phyloP scores from a whole-genome alignment of 768 basidiomycete genomes.

The Boletus eberwhitei region DNA sequence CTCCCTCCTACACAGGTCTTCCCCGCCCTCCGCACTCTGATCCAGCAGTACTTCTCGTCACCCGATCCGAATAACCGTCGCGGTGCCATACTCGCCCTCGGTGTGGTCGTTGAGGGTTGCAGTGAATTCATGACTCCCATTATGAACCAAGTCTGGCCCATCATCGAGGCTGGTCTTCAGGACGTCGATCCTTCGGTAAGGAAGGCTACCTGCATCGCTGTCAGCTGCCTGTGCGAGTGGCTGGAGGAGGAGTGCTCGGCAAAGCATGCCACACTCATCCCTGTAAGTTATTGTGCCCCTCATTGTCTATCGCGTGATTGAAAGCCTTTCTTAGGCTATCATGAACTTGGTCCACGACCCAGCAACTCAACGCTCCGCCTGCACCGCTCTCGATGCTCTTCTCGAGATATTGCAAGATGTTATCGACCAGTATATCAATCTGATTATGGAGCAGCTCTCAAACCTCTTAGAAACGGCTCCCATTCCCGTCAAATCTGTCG shows the following conservation, averaged over 20 bases:
- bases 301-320: background rate
- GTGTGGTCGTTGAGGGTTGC: conserved; percentile 95
- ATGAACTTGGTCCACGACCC: conserved; percentile 88
- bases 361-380: conserved; percentile 87
- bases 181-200: conserved; percentile 84
- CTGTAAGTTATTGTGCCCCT: conserved; percentile 46
- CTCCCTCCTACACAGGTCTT: conserved; percentile 95
- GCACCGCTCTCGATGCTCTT: conserved; percentile 93
- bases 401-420: conserved; percentile 91
- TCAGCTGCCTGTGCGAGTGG: conserved; percentile 97
- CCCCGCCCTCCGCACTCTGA: conserved; percentile 80
- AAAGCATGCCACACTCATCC: conserved; percentile 81
- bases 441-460: conserved; percentile 93
- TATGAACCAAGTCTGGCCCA: conserved; percentile 89
- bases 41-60: conserved; percentile 82
- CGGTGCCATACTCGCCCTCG: conserved; percentile 91
- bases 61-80: conserved; percentile 77
- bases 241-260: conserved; percentile 87
- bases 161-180: conserved; percentile 83
- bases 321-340: conserved; percentile 56
- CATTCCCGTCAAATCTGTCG: conserved; percentile 85
- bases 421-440: conserved; percentile 85
- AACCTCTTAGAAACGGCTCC: conserved; percentile 85
- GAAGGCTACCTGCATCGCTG: conserved; percentile 93
- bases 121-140: conserved; percentile 96